Conservation (phyloP, 139 green algal species). For the Coccomyxa sp. region DNA sequence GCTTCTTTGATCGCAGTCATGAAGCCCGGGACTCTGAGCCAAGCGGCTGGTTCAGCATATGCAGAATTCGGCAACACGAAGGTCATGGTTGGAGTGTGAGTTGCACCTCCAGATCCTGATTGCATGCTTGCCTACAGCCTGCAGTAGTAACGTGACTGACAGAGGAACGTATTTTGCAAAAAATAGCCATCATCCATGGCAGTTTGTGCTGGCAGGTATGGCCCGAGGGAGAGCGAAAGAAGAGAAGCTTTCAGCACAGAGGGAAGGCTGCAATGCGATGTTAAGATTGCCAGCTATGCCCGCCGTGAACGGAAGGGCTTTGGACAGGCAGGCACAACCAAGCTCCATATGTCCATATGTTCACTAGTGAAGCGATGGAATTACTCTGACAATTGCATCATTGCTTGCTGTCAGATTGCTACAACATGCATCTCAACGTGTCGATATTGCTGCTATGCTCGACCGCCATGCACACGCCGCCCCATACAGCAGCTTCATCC, state of each 20-base stretch:
- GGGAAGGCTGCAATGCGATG: conserved; percentile 59
- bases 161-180: not conserved
- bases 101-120: not conserved
- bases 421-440: not conserved
- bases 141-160: not conserved
- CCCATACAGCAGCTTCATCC: not conserved
- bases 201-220: conserved; percentile 45
- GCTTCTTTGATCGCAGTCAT: conserved; percentile 47
- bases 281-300: conserved; percentile 62
- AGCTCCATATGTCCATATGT: not conserved
- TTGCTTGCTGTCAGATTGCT: not conserved
- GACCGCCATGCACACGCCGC: not conserved
- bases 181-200: not conserved
- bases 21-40: conserved; percentile 49
- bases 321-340: conserved; percentile 8
- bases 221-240: conserved; percentile 56
- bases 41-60: conserved; percentile 73
- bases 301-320: conserved; percentile 25
- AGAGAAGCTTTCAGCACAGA: conserved; percentile 49
- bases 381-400: too few relatives aligned
- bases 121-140: not conserved
- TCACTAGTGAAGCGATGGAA: not conserved
- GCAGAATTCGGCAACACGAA: conserved; percentile 70
- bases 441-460: not conserved
- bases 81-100: conserved; percentile 69